Evolutionary conservation across 2,329 filamentous ascomycete genomes (phyloP).

Genomic region (Fusarium tricinctum): DNA sequence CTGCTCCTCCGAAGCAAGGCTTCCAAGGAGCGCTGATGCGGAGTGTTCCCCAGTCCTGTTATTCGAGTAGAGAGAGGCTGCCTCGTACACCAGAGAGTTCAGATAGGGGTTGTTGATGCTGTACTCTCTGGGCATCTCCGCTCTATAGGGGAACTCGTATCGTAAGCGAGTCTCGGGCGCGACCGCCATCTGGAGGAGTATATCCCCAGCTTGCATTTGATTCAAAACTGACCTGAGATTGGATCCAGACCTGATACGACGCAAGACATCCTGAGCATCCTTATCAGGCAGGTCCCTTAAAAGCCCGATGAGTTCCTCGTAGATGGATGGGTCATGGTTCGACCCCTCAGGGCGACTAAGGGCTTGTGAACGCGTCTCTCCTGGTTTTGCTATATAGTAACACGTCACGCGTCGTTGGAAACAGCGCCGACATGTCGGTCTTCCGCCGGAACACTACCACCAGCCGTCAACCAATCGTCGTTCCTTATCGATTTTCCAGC

Average conservation of each 20-base stretch:
- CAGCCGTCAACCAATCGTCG: not conserved
- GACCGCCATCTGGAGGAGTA: slow-evolving; percentile 57
- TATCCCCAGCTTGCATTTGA: slow-evolving; percentile 54
- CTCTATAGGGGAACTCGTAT: slow-evolving; percentile 57
- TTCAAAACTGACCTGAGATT: slow-evolving; percentile 52
- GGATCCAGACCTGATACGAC: slow-evolving; percentile 54
- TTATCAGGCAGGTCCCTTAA: slow-evolving; percentile 40
- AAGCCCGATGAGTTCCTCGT: slow-evolving; percentile 41
- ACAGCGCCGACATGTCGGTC: slow-evolving; percentile 47
- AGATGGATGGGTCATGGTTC: not conserved
- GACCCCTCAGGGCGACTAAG: not conserved
- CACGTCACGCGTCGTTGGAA: slow-evolving; percentile 28
- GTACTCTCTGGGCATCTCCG: slow-evolving; percentile 40
- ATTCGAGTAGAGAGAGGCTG: slow-evolving; percentile 23
- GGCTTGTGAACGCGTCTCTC: slow-evolving; percentile 43
- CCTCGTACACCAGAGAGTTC: slow-evolving; percentile 48
- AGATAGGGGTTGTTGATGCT: slow-evolving; percentile 48
- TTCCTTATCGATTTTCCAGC: no score
- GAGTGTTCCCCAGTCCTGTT: not conserved
- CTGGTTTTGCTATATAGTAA: slow-evolving; percentile 35
- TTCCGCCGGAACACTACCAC: slow-evolving; percentile 47
- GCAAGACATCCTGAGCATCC: slow-evolving; percentile 54
- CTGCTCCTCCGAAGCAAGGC: slow-evolving; percentile 23
- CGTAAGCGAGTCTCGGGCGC: slow-evolving; percentile 56
- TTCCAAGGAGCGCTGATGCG: not conserved